phyloP scores from a whole-genome alignment of 768 basidiomycete species.

The Agaricus sinodeliciosus region DNA sequence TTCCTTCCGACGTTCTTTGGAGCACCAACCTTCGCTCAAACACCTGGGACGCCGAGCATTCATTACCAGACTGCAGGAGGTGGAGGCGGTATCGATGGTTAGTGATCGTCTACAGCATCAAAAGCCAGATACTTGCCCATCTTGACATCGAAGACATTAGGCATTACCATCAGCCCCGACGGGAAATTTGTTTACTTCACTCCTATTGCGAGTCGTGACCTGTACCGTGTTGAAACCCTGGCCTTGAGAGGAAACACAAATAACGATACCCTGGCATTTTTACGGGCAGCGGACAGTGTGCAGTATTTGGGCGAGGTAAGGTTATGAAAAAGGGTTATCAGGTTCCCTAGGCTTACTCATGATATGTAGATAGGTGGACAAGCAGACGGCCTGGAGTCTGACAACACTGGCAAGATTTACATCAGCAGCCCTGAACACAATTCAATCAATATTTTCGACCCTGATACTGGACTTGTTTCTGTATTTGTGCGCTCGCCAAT shows the following conservation, averaged over 20 bases:
- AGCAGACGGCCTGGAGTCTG: constrained; percentile 14
- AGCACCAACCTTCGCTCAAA: constrained; percentile 9
- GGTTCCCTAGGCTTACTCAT: neutral
- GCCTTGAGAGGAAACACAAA: constrained; percentile 10
- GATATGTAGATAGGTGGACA: constrained; percentile 11
- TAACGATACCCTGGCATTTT: constrained; percentile 8
- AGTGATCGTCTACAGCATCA: neutral
- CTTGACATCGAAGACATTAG: neutral
- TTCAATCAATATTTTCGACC: constrained; percentile 13
- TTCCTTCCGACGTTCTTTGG: constrained; percentile 14
- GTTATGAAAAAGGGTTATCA: neutral
- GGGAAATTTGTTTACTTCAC: constrained; percentile 13
- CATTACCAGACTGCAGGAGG: constrained; percentile 12
- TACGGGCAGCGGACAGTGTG: constrained; percentile 12
- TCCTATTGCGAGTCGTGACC: constrained; percentile 10
- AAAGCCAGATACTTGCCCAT: neutral
- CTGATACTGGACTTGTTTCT: constrained; percentile 10
- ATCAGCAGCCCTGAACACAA: constrained; percentile 14
- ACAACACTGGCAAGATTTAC: constrained; percentile 14
- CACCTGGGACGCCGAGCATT: constrained; percentile 7
- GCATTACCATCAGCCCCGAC: constrained; percentile 13
- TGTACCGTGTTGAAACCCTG: constrained; percentile 12
- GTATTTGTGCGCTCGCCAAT: constrained; percentile 14
- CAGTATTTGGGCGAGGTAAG: constrained; percentile 13
- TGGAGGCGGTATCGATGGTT: constrained; percentile 12